phyloP scores from a whole-genome alignment of 805 yeast genomes.

The Barnettozyma californica region DNA sequence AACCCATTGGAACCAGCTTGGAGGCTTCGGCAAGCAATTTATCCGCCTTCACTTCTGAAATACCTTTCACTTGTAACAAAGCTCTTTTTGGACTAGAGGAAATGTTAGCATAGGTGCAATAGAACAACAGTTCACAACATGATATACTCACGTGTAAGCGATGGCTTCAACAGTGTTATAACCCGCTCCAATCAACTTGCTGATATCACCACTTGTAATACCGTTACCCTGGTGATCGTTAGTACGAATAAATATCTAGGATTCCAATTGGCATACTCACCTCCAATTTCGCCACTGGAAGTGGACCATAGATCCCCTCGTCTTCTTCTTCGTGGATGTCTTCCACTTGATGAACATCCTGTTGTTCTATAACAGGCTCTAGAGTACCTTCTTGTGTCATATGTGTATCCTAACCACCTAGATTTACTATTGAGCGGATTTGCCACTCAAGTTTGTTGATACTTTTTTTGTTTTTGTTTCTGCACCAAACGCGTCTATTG shows the following conservation, averaged over 20 bases:
- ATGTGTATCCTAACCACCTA: not conserved
- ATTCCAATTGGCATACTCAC: constrained; percentile 17
- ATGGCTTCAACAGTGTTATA: constrained; percentile 86
- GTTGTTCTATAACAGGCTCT: not conserved
- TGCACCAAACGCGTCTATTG: not conserved
- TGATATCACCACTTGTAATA: constrained; percentile 70
- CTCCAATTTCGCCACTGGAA: constrained; percentile 46
- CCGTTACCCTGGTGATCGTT: constrained; percentile 61
- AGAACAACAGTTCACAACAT: not conserved
- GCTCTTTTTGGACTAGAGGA: constrained; percentile 59
- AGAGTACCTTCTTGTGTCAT: constrained; percentile 7
- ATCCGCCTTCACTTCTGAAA: constrained; percentile 93
- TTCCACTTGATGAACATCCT: constrained; percentile 1
- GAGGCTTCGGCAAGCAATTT: constrained; percentile 77
- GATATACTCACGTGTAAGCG: constrained; percentile 61
- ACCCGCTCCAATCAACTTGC: constrained; percentile 77
- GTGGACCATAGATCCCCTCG: constrained; percentile 52
- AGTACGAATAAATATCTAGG: constrained; percentile 1
- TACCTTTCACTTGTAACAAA: constrained; percentile 76
- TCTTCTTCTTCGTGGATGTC: constrained; percentile 35
- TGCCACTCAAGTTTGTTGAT: not conserved
- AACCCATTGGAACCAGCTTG: constrained; percentile 88
- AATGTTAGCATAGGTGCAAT: constrained; percentile 6
- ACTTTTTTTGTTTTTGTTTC: constrained; percentile 14
- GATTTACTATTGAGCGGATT: not conserved